Conservation (phyloP, 306 rosid species). For the Malus orientalis region DNA sequence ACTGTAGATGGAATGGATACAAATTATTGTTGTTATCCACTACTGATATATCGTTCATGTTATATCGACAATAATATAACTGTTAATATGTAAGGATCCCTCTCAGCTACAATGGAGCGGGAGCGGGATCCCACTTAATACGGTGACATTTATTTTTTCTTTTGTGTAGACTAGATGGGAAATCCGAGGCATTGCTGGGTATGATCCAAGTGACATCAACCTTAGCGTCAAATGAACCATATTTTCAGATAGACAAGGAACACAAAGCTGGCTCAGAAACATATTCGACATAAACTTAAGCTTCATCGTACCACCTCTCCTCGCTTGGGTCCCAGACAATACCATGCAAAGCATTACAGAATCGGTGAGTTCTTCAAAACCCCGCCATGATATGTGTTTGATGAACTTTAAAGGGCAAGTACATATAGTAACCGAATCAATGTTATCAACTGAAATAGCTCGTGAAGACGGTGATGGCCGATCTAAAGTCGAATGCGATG, state of each 20-base stretch:
- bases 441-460: conserved; percentile 19
- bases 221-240: conserved; percentile 18
- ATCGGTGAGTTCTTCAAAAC: conserved; percentile 19
- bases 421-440: neutral
- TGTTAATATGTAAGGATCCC: too few species aligned
- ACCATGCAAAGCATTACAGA: neutral
- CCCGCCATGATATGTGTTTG: neutral
- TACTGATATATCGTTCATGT: too few species aligned
- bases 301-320: conserved; percentile 17
- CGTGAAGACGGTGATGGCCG: conserved; percentile 19
- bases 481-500: conserved; percentile 17
- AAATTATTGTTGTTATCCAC: too few species aligned
- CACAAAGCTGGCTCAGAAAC: conserved; percentile 26
- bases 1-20: too few species aligned
- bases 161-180: conserved; percentile 27
- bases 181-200: conserved; percentile 15
- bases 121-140: too few species aligned
- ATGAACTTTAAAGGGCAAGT: neutral
- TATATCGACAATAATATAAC: too few species aligned
- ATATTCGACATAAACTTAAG: conserved; percentile 22
- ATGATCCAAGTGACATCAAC: neutral
- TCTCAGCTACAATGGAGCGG: too few species aligned
- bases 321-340: conserved; percentile 25
- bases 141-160: neutral
- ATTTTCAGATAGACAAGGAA: conserved; percentile 34